Percentiles rank a stretch among this genome's conserved stretches.
Evolutionary conservation across 148 eudicot species (phyloP).

Genomic region (Diospyros lotus): DNA sequence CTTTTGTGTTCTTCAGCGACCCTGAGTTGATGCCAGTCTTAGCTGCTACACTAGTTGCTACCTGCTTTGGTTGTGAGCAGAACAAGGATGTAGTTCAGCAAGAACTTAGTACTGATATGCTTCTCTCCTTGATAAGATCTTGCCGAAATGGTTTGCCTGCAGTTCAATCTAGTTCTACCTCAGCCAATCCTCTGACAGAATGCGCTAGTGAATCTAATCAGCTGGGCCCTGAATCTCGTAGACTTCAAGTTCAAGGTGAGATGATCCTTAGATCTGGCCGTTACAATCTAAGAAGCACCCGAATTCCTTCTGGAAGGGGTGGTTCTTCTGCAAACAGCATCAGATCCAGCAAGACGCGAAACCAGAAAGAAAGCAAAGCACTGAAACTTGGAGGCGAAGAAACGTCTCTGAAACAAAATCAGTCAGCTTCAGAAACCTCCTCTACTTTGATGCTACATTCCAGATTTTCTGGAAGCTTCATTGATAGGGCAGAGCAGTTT

Average conservation of each 20-base stretch:
- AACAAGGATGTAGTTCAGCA: conserved; percentile 91
- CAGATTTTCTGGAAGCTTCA: conserved; percentile 70
- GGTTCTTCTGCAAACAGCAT: conserved; percentile 26
- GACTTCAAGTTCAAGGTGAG: conserved; percentile 40
- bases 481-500: conserved; percentile 70
- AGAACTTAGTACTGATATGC: conserved; percentile 96
- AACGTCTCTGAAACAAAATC: conserved; percentile 25
- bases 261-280: conserved; percentile 38
- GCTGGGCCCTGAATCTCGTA: conserved; percentile 41
- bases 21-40: conserved; percentile 86
- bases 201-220: conserved; percentile 37
- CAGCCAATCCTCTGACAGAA: conserved; percentile 23
- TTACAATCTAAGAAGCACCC: conserved; percentile 31
- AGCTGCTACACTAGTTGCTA: conserved; percentile 77
- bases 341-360: conserved; percentile 45
- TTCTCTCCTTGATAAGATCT: conserved; percentile 61
- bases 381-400: conserved; percentile 44
- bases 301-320: conserved; percentile 36
- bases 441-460: conserved; percentile 54
- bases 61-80: conserved; percentile 81
- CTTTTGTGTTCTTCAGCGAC: conserved; percentile 88
- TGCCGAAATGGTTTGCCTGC: conserved; percentile 44
- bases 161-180: conserved; percentile 17
- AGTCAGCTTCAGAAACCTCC: conserved; percentile 25
- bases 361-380: conserved; percentile 45